These are phyloP conservation scores for Cutaneotrichosporon curvatum DNA, from an alignment of 1,284 basidiomycete species.

Conservation along the genomic window DNA sequence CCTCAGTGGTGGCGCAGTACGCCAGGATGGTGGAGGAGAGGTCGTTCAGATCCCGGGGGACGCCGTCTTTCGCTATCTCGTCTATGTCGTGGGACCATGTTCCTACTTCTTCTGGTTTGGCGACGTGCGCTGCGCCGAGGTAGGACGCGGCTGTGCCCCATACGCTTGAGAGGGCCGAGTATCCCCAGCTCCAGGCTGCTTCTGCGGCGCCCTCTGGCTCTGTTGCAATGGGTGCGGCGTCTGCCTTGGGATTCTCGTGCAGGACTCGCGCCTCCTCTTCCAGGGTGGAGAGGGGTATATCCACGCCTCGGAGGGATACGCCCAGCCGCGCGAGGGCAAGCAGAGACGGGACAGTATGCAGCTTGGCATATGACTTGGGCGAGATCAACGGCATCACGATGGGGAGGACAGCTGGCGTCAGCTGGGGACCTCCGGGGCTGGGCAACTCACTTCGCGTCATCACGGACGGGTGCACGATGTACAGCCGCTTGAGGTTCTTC, in stretches of 20 bases:
- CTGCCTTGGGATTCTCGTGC: slow-evolving; percentile 17
- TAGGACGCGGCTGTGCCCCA: slow-evolving; percentile 4
- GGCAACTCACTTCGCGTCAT: slow-evolving; percentile 33
- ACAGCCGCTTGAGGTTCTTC: slow-evolving; percentile 40
- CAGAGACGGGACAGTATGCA: slow-evolving; percentile 29
- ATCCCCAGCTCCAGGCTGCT: slow-evolving; percentile 1
- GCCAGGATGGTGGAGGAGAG: slow-evolving; percentile 26
- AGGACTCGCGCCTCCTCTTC: slow-evolving; percentile 26
- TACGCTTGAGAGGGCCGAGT: slow-evolving; percentile 1
- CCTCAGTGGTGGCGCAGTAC: slow-evolving; percentile 26
- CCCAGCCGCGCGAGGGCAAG: slow-evolving; percentile 18
- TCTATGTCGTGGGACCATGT: slow-evolving; percentile 14
- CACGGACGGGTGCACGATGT: slow-evolving; percentile 35
- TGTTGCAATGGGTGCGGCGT: background rate
- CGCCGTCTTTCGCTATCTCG: slow-evolving; percentile 15
- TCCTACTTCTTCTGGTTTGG: background rate
- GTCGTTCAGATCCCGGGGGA: slow-evolving; percentile 20
- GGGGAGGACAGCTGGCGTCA: slow-evolving; percentile 25
- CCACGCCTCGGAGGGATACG: slow-evolving; percentile 28
- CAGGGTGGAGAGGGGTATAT: slow-evolving; percentile 23
- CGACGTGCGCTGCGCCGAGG: background rate
- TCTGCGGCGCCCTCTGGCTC: background rate
- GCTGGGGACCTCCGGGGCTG: too few species aligned
- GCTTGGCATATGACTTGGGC: slow-evolving; percentile 36
- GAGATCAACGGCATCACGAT: slow-evolving; percentile 36